Evolutionary conservation across 1,139 yeast species (phyloP).

Genomic region (Sugiyamaella neomexicana): DNA sequence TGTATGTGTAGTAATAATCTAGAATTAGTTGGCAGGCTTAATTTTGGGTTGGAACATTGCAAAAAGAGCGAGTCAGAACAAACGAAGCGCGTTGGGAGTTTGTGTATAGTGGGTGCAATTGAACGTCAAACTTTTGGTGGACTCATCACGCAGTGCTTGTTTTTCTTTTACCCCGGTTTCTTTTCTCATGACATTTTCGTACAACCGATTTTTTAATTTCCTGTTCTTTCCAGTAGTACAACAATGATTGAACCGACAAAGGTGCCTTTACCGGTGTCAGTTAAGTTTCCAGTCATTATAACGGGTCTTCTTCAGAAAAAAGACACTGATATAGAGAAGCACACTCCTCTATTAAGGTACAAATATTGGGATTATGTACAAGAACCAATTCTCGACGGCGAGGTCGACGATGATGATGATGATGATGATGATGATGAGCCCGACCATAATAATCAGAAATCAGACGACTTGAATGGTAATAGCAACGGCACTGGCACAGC

Average conservation of each 20-base stretch:
- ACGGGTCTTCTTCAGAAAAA: constrained; percentile 49
- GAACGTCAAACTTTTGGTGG: background rate
- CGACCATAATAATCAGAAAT: constrained; percentile 14
- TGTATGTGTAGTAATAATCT: background rate
- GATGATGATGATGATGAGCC: too few species aligned
- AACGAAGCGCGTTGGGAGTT: background rate
- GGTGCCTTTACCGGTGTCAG: constrained; percentile 51
- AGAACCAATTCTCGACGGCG: constrained; percentile 45
- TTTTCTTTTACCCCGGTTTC: constrained; percentile 1
- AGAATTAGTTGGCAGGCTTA: too few species aligned
- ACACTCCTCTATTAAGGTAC: constrained; percentile 58
- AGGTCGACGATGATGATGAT: constrained; percentile 31
- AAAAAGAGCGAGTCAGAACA: background rate
- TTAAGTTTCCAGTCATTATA: constrained; percentile 70
- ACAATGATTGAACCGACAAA: constrained; percentile 15
- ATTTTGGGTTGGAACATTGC: background rate
- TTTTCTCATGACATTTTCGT: background rate
- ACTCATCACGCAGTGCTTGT: background rate
- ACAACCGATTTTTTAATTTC: background rate
- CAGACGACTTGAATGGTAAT: background rate
- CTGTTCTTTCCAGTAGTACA: background rate
- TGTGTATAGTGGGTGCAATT: background rate
- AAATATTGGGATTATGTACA: constrained; percentile 59
- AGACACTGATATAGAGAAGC: constrained; percentile 54
- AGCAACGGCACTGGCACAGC: background rate